Base-by-base conservation (phyloP, 2,329 filamentous ascomycete species). In the Penicillium sp. region DNA sequence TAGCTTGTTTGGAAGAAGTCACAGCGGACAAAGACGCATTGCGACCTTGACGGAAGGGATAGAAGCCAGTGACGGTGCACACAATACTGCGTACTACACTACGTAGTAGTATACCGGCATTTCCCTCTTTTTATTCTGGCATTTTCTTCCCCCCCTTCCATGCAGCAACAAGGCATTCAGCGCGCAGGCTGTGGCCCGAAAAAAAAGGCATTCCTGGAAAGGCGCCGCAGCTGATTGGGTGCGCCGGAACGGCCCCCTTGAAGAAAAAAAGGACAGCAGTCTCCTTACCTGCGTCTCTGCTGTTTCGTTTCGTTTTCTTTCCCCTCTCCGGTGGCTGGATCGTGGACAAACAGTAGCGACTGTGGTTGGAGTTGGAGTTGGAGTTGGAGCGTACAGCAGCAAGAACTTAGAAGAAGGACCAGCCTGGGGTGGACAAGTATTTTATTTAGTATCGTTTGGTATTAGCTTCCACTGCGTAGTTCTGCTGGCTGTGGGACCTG, bases 341-440 rank as follows among this genome's bases (percentile, higher is more conserved):
- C 26, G 16, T 16, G 38, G 43, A 54, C n/a, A 23, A 30, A n/a
- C 42, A 48, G 52, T 48, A 55, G 43, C 45, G 45, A 48, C 52
- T 40, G 45, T 48, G 24, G 28, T 20, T 26, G 28, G 24, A 26
- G 28, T n/a, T n/a, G n/a, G n/a, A n/a, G n/a, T n/a, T n/a, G n/a
- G 42, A 11, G 42, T 11, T 20, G 42, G 18, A 46, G 42, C n/a
- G 5, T 16, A 14, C 30, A 43, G 18, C 40, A 43, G 18, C 18
- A 12, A 20, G 38, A 38, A 14, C 33, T 33, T 6, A 6, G 28
- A 43, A 21, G 40, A 21, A 43, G 14, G 8, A 43, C 4, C 38
- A 42, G 38, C n/a, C 38, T 42, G 12, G 30, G 30, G 30, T 40
- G 35, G n/a, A 40, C 16, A 40, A 40, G 35, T 35, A 35, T 35